phyloP scores from a whole-genome alignment of 805 yeast species.

The Starmerella bombicola region DNA sequence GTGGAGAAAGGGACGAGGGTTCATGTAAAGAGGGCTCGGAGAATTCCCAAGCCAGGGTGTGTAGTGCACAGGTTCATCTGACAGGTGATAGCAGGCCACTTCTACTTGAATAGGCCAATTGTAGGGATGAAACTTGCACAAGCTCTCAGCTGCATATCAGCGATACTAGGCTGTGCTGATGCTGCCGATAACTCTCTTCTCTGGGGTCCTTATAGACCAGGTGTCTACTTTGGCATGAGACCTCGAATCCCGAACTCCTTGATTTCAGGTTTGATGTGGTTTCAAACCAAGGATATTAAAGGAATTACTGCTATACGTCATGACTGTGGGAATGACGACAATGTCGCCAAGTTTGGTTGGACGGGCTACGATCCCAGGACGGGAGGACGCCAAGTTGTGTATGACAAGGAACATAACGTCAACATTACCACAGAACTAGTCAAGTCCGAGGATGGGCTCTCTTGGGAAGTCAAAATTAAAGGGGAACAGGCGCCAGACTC shows the following conservation, averaged over 20 bases:
- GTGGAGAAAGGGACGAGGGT: too few relatives aligned
- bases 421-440: slow-evolving; percentile 60
- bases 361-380: slow-evolving; percentile 69
- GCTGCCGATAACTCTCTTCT: slow-evolving; percentile 37
- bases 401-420: slow-evolving; percentile 52
- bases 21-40: too few relatives aligned
- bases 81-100: too few relatives aligned
- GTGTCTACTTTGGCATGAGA: slow-evolving; percentile 71
- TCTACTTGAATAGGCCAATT: too few relatives aligned
- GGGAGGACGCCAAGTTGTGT: slow-evolving; percentile 72
- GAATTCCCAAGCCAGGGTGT: too few relatives aligned
- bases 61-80: too few relatives aligned
- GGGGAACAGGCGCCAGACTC: slow-evolving; percentile 42
- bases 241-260: slow-evolving; percentile 71
- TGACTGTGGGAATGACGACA: slow-evolving; percentile 59
- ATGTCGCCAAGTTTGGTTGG: slow-evolving; percentile 71
- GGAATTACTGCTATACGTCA: slow-evolving; percentile 55
- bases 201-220: slow-evolving; percentile 93
- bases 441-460: slow-evolving; percentile 55
- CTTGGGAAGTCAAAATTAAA: slow-evolving; percentile 64
- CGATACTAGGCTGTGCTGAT: not conserved
- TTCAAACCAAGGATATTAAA: slow-evolving; percentile 44
- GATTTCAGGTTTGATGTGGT: slow-evolving; percentile 80
- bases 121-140: too few relatives aligned
- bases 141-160: too few relatives aligned